Percentiles rank a stretch among this genome's conserved stretches.
phyloP scores from a whole-genome alignment of 139 green algal genomes.

The Chlorella sp. region DNA sequence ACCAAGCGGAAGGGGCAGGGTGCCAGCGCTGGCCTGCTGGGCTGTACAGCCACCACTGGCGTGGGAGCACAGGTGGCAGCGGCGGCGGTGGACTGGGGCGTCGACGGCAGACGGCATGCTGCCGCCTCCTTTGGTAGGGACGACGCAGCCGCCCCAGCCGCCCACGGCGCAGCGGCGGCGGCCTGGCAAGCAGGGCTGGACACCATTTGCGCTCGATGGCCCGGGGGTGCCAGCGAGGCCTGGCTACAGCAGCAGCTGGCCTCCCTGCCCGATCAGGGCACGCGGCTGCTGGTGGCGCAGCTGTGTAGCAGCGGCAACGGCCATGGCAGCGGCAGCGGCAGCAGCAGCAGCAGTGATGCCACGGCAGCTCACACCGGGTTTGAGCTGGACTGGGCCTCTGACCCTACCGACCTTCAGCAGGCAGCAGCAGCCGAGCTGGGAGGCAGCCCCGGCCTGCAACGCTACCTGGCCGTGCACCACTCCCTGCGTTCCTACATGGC shows the following conservation, averaged over 20 bases:
- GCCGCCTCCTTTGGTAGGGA: background rate
- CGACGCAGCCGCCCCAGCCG: background rate
- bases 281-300: background rate
- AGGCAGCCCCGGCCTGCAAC: background rate
- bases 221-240: background rate
- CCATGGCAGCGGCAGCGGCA: background rate
- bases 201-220: background rate
- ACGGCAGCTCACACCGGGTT: background rate
- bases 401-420: background rate
- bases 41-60: background rate
- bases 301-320: no score
- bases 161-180: no score
- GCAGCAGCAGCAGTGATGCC: no score
- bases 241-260: constrained; percentile 5
- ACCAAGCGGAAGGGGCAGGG: background rate
- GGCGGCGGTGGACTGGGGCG: background rate
- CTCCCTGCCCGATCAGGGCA: background rate
- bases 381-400: background rate
- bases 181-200: background rate
- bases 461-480: constrained; percentile 34
- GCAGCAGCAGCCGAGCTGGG: background rate
- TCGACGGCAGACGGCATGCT: background rate
- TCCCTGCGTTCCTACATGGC: constrained; percentile 59
- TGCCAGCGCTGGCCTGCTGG: background rate
- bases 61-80: background rate